These are phyloP conservation scores for Spathaspora sp. DNA, from an alignment of 805 yeast species.

Conservation along the genomic window DNA sequence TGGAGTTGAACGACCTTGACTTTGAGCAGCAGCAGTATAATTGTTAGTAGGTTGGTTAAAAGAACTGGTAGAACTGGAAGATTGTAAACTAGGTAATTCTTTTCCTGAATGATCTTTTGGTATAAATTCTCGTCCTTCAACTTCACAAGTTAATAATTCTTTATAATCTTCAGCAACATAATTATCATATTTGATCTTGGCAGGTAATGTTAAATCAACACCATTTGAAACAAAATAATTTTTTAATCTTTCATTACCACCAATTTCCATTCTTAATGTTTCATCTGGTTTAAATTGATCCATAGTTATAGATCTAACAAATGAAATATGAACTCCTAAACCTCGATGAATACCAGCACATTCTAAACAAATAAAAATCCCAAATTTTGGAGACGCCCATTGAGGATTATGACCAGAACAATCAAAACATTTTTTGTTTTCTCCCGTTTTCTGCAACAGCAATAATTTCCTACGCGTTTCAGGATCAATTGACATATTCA, in stretches of 20 bases:
- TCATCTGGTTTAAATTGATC: conserved; percentile 97
- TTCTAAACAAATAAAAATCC: conserved; percentile 93
- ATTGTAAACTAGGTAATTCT: conserved; percentile 28
- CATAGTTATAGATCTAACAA: conserved; percentile 96
- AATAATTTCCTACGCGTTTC: conserved; percentile 78
- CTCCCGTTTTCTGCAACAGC: conserved; percentile 76
- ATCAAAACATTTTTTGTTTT: conserved; percentile 79
- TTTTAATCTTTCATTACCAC: conserved; percentile 81
- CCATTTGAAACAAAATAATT: conserved; percentile 71
- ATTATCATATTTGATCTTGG: conserved; percentile 78
- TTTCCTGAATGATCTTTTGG: conserved; percentile 59
- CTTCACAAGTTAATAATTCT: conserved; percentile 66
- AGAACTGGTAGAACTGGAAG: conserved; percentile 1
- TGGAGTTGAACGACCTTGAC: conserved; percentile 43
- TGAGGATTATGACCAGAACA: conserved; percentile 96
- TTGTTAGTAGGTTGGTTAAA: conserved; percentile 7
- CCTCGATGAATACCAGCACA: conserved; percentile 98
- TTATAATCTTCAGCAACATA: conserved; percentile 94
- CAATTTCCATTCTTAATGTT: conserved; percentile 83
- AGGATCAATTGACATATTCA: conserved; percentile 79
- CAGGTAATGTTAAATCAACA: conserved; percentile 57
- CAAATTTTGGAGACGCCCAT: conserved; percentile 99
- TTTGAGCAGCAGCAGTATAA: conserved; percentile 18
- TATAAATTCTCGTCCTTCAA: conserved; percentile 69
- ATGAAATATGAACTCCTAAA: conserved; percentile 93